These are phyloP conservation scores for Mucor sp. DNA, from an alignment of 371 early-diverging fungal species.

Conservation along the genomic window DNA sequence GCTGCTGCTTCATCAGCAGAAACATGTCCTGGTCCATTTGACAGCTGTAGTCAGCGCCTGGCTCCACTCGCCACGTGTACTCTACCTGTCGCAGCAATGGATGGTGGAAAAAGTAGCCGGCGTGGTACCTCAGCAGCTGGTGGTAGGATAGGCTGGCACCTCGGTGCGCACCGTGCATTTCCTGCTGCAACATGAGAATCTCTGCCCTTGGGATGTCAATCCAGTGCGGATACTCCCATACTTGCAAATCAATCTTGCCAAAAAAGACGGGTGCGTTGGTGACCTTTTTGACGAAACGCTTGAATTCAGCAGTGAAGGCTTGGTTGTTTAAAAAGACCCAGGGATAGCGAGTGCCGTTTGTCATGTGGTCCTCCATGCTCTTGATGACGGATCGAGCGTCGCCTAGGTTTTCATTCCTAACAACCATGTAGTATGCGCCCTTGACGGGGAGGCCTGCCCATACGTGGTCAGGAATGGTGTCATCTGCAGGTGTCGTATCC, in stretches of 20 bases:
- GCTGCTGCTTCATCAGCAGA: constrained; percentile 71
- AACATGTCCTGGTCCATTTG: constrained; percentile 90
- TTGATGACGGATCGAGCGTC: constrained; percentile 39
- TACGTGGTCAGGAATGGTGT: constrained; percentile 9
- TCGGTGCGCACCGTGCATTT: constrained; percentile 13
- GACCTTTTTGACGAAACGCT: constrained; percentile 25
- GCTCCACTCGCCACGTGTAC: constrained; percentile 97
- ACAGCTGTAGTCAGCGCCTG: constrained; percentile 84
- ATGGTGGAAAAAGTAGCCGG: constrained; percentile 88
- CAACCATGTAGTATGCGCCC: constrained; percentile 46
- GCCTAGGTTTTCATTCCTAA: constrained; percentile 37
- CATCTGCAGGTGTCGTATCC: neutral
- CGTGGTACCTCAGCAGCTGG: constrained; percentile 62
- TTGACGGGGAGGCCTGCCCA: constrained; percentile 36
- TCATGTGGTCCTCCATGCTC: constrained; percentile 49
- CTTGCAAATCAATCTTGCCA: constrained; percentile 43
- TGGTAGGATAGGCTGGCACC: constrained; percentile 25
- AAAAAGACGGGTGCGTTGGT: constrained; percentile 37
- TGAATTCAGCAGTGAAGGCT: constrained; percentile 37
- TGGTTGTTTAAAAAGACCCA: constrained; percentile 51
- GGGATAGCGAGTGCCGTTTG: constrained; percentile 49
- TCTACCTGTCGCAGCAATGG: constrained; percentile 76
- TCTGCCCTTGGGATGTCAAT: constrained; percentile 34
- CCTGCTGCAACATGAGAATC: constrained; percentile 19
- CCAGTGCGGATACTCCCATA: constrained; percentile 50